Conservation (phyloP, 2,329 filamentous ascomycete genomes). For the Canariomyces notabilis region DNA sequence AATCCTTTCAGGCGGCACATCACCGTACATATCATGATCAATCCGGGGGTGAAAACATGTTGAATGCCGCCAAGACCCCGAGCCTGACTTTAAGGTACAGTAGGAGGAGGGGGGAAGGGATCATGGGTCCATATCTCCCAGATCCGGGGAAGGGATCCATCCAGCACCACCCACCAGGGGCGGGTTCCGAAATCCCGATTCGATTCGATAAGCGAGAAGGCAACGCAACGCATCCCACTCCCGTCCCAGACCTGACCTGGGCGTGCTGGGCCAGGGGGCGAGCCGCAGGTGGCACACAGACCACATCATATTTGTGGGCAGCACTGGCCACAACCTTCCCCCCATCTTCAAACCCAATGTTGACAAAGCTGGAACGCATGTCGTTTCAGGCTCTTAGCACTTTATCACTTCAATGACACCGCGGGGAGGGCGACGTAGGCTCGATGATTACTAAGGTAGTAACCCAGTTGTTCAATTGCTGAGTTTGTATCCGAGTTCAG, state of each 20-base stretch:
- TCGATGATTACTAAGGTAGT: no score
- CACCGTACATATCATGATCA: no score
- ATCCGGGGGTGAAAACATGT: no score
- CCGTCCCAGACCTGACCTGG: background rate
- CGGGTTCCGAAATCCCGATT: no score
- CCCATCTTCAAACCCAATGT: slow-evolving; percentile 22
- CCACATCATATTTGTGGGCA: slow-evolving; percentile 8
- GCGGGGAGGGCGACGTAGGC: background rate
- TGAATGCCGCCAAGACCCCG: background rate
- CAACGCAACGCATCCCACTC: slow-evolving; percentile 1
- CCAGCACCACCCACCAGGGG: slow-evolving; percentile 8
- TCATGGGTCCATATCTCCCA: background rate
- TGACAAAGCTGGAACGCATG: slow-evolving; percentile 20
- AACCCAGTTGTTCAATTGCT: no score
- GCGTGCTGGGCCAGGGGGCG: background rate
- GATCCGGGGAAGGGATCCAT: slow-evolving; percentile 12
- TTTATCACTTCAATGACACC: background rate
- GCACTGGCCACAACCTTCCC: slow-evolving; percentile 17
- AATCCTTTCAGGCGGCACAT: no score
- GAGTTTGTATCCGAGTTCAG: no score
- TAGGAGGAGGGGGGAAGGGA: background rate
- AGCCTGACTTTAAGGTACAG: background rate
- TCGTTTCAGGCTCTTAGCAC: slow-evolving; percentile 18
- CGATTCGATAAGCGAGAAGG: slow-evolving; percentile 19
- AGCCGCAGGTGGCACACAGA: no score